Evolutionary conservation across 306 rosid genomes (phyloP), one percentile per base, ranked within the genome.

Genomic region (Trichosanthes truncata): DNA sequence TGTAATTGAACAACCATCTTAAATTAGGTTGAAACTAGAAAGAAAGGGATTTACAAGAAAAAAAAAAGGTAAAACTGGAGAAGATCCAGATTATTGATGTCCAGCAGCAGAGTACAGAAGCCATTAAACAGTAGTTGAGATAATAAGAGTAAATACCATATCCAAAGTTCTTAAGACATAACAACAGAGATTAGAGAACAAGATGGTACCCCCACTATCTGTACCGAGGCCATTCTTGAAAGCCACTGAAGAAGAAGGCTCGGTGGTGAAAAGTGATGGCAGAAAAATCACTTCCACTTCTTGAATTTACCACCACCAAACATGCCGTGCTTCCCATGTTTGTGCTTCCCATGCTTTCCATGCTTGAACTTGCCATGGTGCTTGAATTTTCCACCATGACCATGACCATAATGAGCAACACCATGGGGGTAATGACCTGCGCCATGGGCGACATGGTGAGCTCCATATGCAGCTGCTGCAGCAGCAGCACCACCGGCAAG

Each of bases 401-500:
- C 85, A 11, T 79, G 81, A 9, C 81, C 86, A 12, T 52, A 76
- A 0, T 69, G 81, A 25, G 36, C 61, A 74, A 2, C 78, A 1
- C 60, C 78, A 9, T 26, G 57, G 56, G 56, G 77, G 53, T 11
- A 29, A 26, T 72, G 77, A 31, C 43, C 43, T 25, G 83, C 49
- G 9, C 76, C 40, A 14, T 79, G 82, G 51, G 51, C 65, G 20
- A 84, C 9, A 0, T 84, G 73, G 68, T 90, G 93, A 59, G 89
- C 89, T 0, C 97, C 98, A 6, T 76, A 89, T 31, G 98, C 92
- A 45, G 96, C 96, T 0, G 94, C 96, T 0, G 93, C 95, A 6
- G 94, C 98, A 0, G 89, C 97, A 6, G 97, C 97, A 77, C 98
- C 98, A 6, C 96, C 97, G 0, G 97, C 93, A 20, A 95, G 79